phyloP scores from a whole-genome alignment of 371 early-diverging fungal genomes.

The Mortierella sp. region DNA sequence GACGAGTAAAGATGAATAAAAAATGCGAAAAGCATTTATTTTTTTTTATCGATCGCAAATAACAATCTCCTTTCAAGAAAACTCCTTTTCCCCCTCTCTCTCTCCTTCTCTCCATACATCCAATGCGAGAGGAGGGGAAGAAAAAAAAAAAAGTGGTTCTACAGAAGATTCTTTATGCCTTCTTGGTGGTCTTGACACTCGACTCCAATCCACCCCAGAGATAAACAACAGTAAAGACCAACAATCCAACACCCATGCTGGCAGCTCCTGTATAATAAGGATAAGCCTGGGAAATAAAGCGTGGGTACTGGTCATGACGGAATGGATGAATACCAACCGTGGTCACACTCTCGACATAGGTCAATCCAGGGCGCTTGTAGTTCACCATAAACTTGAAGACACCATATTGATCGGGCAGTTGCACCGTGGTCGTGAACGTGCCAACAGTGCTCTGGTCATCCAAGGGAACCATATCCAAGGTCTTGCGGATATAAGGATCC shows the following conservation, averaged over 20 bases:
- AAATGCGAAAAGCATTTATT: no score
- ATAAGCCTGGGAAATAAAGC: slow-evolving; percentile 90
- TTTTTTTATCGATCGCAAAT: no score
- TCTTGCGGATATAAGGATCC: slow-evolving; percentile 93
- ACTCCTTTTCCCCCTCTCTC: no score
- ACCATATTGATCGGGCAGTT: slow-evolving; percentile 94
- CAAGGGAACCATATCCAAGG: slow-evolving; percentile 64
- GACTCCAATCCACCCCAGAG: slow-evolving; percentile 62
- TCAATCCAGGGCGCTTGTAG: slow-evolving; percentile 86
- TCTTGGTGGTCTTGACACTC: slow-evolving; percentile 46
- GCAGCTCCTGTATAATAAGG: slow-evolving; percentile 94
- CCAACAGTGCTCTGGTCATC: slow-evolving; percentile 27
- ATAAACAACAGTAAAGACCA: slow-evolving; percentile 84
- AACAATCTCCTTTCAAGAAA: no score
- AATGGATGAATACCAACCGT: slow-evolving; percentile 90
- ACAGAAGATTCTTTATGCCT: slow-evolving; percentile 25
- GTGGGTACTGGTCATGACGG: slow-evolving; percentile 94
- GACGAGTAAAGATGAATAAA: no score
- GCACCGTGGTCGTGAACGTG: slow-evolving; percentile 65
- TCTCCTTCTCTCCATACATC: no score
- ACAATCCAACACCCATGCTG: slow-evolving; percentile 86
- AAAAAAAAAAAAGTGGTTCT: no score
- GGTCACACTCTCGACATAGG: slow-evolving; percentile 77
- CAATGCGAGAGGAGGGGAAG: no score
- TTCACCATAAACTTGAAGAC: slow-evolving; percentile 95